Evolutionary conservation across 306 rosid species (phyloP).

Genomic region (Quercus bicolor): DNA sequence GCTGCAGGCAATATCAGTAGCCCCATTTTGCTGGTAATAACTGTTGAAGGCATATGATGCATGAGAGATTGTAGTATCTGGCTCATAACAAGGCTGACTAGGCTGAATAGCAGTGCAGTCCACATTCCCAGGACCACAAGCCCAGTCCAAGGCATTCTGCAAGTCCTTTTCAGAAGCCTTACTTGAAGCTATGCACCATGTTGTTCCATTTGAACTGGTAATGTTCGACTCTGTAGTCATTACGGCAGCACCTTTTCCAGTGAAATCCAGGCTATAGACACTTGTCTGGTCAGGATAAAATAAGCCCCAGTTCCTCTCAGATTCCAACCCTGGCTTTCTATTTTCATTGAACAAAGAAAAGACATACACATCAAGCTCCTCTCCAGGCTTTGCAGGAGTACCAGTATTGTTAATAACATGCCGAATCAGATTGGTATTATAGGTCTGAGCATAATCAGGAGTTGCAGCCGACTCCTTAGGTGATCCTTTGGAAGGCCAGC

Average conservation of each 20-base stretch:
- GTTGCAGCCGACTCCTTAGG: slow-evolving; percentile 89
- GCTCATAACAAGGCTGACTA: slow-evolving; percentile 93
- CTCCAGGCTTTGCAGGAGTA: slow-evolving; percentile 49
- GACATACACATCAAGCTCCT: slow-evolving; percentile 42
- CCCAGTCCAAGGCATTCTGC: slow-evolving; percentile 96
- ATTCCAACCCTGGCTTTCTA: slow-evolving; percentile 88
- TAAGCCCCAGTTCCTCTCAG: slow-evolving; percentile 97
- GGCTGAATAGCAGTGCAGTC: slow-evolving; percentile 94
- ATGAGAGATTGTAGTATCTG: slow-evolving; percentile 76
- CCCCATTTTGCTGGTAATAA: slow-evolving; percentile 92
- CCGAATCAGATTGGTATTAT: slow-evolving; percentile 55
- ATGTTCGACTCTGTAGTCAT: slow-evolving; percentile 46
- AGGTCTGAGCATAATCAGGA: slow-evolving; percentile 73
- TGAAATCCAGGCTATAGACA: slow-evolving; percentile 85
- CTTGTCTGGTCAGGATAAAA: slow-evolving; percentile 96
- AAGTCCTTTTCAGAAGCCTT: slow-evolving; percentile 78
- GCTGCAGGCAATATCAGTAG: slow-evolving; percentile 88
- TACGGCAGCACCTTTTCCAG: slow-evolving; percentile 75
- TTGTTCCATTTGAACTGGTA: slow-evolving; percentile 60
- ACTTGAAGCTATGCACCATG: slow-evolving; percentile 93
- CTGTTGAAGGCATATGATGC: slow-evolving; percentile 89
- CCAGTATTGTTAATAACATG: slow-evolving; percentile 53
- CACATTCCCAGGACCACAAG: slow-evolving; percentile 94
- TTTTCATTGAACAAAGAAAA: slow-evolving; percentile 83
- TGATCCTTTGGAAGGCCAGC: slow-evolving; percentile 98